Base-by-base conservation (phyloP, 352 stramenopile species). In the Globisporangium camurandrum region DNA sequence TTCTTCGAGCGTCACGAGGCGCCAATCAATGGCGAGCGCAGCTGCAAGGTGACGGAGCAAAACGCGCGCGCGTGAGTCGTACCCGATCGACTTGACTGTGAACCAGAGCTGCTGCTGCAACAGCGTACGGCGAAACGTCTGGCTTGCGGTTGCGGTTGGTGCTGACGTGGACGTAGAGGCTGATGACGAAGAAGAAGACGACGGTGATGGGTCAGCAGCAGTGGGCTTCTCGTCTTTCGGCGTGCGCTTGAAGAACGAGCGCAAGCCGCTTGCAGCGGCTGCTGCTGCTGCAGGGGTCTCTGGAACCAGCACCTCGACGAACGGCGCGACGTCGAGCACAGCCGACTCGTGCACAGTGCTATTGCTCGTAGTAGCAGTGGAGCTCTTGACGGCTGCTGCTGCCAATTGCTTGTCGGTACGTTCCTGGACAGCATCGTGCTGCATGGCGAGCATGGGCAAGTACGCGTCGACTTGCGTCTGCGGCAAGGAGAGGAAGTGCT, bases 101-200 rank as follows among this genome's bases (percentile, higher is more conserved):
- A 89, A 87, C 84, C 81, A 89, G 26, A 95, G 59, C 26, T 88
- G 41, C 24, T 77, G 56, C 49, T 87, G 83, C 19, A 89, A 27
- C 27, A 90, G 54, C 30, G 82, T 64, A 6, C 76, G 58, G 11
- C 79, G 69, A n/a, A 91, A 89, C 4, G 37, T 54, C 1, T 64
- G 65, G 49, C 57, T 56, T 19, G 49, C 56, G 0, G 71, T n/a
- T 0, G 62, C 50, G 14, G 53, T 54, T 1, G 58, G 37, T 6
- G n/a, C n/a, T n/a, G n/a, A n/a, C n/a, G n/a, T n/a, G n/a, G n/a
- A n/a, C n/a, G n/a, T n/a, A n/a, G n/a, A n/a, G n/a, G n/a, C n/a
- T n/a, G n/a, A n/a, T n/a, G 42, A 46, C 12, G 54, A 28, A 1
- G 52, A 33, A 3, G 31, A 40, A 3, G 19, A 17, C 9, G 54